phyloP scores from a whole-genome alignment of 2,329 filamentous ascomycete species.

The Nemania bipapillata region DNA sequence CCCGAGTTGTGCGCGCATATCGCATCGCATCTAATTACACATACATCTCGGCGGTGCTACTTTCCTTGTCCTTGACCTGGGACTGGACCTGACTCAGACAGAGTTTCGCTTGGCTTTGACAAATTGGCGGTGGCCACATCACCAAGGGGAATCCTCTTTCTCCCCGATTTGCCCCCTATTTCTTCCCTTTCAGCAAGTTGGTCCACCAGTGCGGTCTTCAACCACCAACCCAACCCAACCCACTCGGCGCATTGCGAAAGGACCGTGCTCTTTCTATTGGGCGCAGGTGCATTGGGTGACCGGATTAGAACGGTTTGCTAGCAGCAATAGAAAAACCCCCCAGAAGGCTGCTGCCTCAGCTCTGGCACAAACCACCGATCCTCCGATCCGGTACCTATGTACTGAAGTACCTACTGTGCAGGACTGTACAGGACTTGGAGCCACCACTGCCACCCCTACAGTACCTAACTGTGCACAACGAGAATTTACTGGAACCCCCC shows the following conservation, averaged over 20 bases:
- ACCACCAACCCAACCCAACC: constrained; percentile 16
- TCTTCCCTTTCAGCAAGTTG: constrained; percentile 42
- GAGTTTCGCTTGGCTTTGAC: constrained; percentile 51
- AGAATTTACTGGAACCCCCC: constrained; percentile 32
- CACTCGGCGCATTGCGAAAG: constrained; percentile 21
- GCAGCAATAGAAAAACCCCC: constrained; percentile 12
- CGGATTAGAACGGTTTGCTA: constrained; percentile 13
- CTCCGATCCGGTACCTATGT: constrained; percentile 32
- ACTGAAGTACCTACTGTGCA: background rate
- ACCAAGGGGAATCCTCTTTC: constrained; percentile 44
- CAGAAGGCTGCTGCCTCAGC: constrained; percentile 28
- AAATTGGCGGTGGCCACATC: constrained; percentile 52
- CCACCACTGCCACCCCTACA: constrained; percentile 16
- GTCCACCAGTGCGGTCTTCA: constrained; percentile 39
- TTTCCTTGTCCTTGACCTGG: constrained; percentile 43
- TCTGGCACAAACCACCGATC: constrained; percentile 27
- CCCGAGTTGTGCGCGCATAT: constrained; percentile 25
- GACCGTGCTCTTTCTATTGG: constrained; percentile 28
- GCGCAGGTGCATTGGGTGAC: constrained; percentile 24
- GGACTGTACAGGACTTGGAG: no score
- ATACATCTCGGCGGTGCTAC: constrained; percentile 35
- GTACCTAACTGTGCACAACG: no score
- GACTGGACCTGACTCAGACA: constrained; percentile 50
- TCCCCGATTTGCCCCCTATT: constrained; percentile 40
- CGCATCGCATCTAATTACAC: constrained; percentile 17